Conservation (phyloP, 495 filamentous ascomycete species). For the Aspergillus indologenus region DNA sequence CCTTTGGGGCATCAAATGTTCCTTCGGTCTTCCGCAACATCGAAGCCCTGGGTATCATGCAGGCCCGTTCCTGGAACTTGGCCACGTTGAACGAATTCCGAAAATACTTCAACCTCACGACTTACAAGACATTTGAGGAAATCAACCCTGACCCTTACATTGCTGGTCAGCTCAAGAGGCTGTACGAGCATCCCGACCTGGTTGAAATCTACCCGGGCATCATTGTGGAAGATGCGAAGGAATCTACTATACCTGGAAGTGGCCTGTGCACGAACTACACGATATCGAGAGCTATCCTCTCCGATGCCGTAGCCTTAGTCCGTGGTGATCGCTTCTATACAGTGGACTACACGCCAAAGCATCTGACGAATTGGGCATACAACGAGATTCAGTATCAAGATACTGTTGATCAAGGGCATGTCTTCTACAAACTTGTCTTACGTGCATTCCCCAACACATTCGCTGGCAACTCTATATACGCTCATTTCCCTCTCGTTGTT, state of each 20-base stretch:
- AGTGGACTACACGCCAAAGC: slow-evolving; percentile 65
- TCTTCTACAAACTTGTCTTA: slow-evolving; percentile 60
- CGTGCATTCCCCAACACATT: slow-evolving; percentile 60
- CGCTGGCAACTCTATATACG: slow-evolving; percentile 53
- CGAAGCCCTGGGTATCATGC: slow-evolving; percentile 83
- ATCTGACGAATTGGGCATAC: slow-evolving; percentile 80
- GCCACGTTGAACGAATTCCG: slow-evolving; percentile 87
- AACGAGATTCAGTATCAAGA: slow-evolving; percentile 48
- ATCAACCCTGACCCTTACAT: slow-evolving; percentile 81
- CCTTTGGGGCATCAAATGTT: slow-evolving; percentile 71
- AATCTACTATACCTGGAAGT: slow-evolving; percentile 69
- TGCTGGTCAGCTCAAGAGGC: slow-evolving; percentile 62
- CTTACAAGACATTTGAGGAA: slow-evolving; percentile 75
- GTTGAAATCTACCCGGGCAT: slow-evolving; percentile 83
- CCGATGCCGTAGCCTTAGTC: slow-evolving; percentile 82
- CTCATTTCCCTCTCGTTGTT: slow-evolving; percentile 59
- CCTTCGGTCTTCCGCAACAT: slow-evolving; percentile 69
- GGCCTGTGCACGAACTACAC: slow-evolving; percentile 82
- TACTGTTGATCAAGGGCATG: slow-evolving; percentile 53
- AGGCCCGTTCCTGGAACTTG: slow-evolving; percentile 78
- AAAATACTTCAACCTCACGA: slow-evolving; percentile 70
- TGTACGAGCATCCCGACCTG: slow-evolving; percentile 77
- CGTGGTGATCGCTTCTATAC: slow-evolving; percentile 88
- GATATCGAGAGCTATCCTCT: slow-evolving; percentile 76
- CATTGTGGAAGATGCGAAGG: slow-evolving; percentile 77